These are phyloP conservation scores for Fomitopsis palustris DNA, from an alignment of 1,284 basidiomycete species.

Conservation along the genomic window DNA sequence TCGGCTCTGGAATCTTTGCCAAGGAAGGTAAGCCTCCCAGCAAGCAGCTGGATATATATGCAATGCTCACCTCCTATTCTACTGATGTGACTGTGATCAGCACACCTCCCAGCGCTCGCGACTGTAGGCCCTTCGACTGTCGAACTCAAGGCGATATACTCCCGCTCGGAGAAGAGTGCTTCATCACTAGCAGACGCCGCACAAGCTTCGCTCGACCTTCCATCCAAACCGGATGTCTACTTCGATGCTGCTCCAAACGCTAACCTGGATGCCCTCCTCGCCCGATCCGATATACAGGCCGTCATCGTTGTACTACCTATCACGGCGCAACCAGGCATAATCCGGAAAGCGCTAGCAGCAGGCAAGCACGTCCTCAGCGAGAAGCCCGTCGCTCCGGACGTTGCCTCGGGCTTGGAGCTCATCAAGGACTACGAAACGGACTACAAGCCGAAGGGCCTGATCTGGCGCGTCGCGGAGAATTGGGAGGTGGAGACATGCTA, in stretches of 20 bases:
- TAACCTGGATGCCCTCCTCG: slow-evolving; percentile 64
- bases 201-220: slow-evolving; percentile 38
- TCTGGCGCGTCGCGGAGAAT: slow-evolving; percentile 89
- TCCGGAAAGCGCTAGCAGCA: slow-evolving; percentile 58
- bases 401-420: slow-evolving; percentile 57
- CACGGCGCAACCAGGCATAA: slow-evolving; percentile 62
- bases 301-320: slow-evolving; percentile 82
- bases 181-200: slow-evolving; percentile 46
- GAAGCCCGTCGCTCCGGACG: slow-evolving; percentile 80
- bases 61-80: background rate
- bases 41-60: background rate
- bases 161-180: slow-evolving; percentile 67
- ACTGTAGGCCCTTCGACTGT: slow-evolving; percentile 42
- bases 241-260: slow-evolving; percentile 43
- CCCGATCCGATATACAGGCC: slow-evolving; percentile 60
- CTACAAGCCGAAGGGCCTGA: slow-evolving; percentile 66
- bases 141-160: slow-evolving; percentile 70
- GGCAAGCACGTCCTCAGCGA: slow-evolving; percentile 87
- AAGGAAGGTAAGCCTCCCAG: slow-evolving; percentile 50
- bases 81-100: slow-evolving; percentile 34
- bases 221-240: slow-evolving; percentile 47
- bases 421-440: slow-evolving; percentile 62
- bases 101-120: slow-evolving; percentile 71
- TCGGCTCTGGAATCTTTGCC: slow-evolving; percentile 74
- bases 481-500: slow-evolving; percentile 68